Evolutionary conservation across 768 basidiomycete species (phyloP).

Genomic region (Amanita pseudoporphyria): DNA sequence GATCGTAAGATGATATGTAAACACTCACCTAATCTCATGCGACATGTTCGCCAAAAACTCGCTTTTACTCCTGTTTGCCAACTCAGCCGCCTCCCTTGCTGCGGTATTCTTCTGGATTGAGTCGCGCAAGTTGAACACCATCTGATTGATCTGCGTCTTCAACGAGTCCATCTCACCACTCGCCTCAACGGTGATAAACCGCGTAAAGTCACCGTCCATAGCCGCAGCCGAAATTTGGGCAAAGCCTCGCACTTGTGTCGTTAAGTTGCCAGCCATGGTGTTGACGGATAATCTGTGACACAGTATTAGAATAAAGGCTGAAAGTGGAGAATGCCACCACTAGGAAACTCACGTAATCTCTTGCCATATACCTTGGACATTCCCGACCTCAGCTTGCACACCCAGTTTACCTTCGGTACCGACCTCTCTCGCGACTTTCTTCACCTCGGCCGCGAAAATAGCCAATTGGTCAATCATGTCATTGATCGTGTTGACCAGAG

Average conservation of each 20-base stretch:
- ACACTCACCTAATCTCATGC: constrained; percentile 84
- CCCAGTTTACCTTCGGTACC: constrained; percentile 18
- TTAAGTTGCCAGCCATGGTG: constrained; percentile 93
- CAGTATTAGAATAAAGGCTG: not conserved
- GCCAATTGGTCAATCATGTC: constrained; percentile 54
- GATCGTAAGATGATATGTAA: too few species aligned
- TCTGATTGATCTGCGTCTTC: constrained; percentile 98
- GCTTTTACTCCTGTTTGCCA: constrained; percentile 95
- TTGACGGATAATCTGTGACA: constrained; percentile 78
- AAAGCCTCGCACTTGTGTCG: constrained; percentile 98
- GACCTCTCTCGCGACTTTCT: too few species aligned
- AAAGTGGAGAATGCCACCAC: not conserved
- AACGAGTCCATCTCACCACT: constrained; percentile 98
- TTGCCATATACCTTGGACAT: too few species aligned
- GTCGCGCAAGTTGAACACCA: constrained; percentile 96
- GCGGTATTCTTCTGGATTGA: constrained; percentile 98
- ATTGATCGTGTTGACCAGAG: constrained; percentile 95
- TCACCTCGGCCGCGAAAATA: too few species aligned
- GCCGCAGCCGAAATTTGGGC: constrained; percentile 98
- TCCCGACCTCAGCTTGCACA: too few species aligned
- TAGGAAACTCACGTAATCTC: not conserved
- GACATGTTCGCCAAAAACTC: constrained; percentile 99
- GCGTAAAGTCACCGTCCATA: constrained; percentile 97
- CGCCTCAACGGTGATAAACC: constrained; percentile 98
- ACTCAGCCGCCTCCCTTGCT: constrained; percentile 92